phyloP scores from a whole-genome alignment of 257 asterid genomes.

The Coffea eugenioides region DNA sequence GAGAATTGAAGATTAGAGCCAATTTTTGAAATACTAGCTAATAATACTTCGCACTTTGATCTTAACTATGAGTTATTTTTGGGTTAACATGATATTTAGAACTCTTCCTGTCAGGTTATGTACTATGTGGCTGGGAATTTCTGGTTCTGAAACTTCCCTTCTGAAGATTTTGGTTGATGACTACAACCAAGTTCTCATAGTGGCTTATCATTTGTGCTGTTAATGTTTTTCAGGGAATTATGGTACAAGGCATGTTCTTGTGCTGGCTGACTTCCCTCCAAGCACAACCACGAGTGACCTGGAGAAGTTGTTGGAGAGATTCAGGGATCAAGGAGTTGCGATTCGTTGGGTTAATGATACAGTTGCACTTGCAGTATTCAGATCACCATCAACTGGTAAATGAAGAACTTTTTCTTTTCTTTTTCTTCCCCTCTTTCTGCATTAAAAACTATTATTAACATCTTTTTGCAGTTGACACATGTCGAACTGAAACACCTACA shows the following conservation, averaged over 20 bases:
- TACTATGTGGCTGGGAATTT: neutral
- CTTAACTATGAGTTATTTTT: neutral
- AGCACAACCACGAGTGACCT: conserved; percentile 72
- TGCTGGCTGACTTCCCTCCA: conserved; percentile 62
- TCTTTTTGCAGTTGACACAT: neutral
- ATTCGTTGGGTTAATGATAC: conserved; percentile 94
- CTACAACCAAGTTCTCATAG: neutral
- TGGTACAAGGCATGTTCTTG: conserved; percentile 78
- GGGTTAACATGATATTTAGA: neutral
- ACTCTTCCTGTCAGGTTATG: neutral
- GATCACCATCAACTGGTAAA: conserved; percentile 75
- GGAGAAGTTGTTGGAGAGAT: conserved; percentile 63
- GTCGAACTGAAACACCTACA: neutral
- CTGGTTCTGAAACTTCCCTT: neutral
- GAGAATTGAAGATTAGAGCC: neutral
- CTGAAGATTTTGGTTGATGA: neutral
- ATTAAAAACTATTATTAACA: neutral
- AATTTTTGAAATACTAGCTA: neutral
- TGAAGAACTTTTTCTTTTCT: neutral
- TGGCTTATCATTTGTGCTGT: conserved; percentile 1
- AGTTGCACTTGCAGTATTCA: conserved; percentile 81
- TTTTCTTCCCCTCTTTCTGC: neutral
- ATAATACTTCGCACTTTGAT: neutral
- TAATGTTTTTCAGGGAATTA: conserved; percentile 21
- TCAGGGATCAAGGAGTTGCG: conserved; percentile 60